Base-by-base conservation (phyloP, 192 early-diverging fungal species). In the Jimgerdemannia lactiflua region DNA sequence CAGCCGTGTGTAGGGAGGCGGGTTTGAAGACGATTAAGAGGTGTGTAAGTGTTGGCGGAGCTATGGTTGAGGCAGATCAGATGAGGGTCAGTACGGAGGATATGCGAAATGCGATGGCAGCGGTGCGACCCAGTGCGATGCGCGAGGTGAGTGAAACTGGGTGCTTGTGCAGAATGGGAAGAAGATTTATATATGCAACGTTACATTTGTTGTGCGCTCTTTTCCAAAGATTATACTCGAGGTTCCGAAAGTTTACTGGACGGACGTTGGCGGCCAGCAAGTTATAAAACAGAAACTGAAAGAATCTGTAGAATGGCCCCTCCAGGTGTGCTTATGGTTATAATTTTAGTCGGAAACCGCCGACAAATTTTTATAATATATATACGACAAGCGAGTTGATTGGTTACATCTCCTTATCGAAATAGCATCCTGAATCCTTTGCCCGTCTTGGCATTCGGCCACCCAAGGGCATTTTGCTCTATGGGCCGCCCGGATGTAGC, bases 261-360 rank as follows among this genome's bases (percentile, higher is more conserved):
- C 78, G 3, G 97, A 98, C 77, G 94, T 99, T 77, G 98, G 97
- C 29, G 98, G 98, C 3, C 96, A 99, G 77, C 83, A 87, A 29
- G 90, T 93, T n/a, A 92, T 96, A 19, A 98, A 97, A 79, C 92
- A 95, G 75, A 91, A 92, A 76, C 79, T 99, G 39, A 92, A 92
- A 64, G 98, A 99, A 80, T 95, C 97, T 1, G 92, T 99, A 9
- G 98, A 99, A 80, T 99, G 98, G 98, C 98, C 98, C 4, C 81
- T 99, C 14, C 92, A 94, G 84, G 92, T 92, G 82, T 39, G 71
- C 64, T 4, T 63, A 67, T 4, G 0, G 4, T 9, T 69, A 7
- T 29, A 29, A 29, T 29, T 29, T 29, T 29, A 29, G 29, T 29
- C 29, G 29, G 29, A 29, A 29, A 29, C 29, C 29, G 29, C 29